Evolutionary conservation across 768 basidiomycete species (phyloP), one percentile per base, ranked within the genome.

Genomic region (Piloderma croceum): DNA sequence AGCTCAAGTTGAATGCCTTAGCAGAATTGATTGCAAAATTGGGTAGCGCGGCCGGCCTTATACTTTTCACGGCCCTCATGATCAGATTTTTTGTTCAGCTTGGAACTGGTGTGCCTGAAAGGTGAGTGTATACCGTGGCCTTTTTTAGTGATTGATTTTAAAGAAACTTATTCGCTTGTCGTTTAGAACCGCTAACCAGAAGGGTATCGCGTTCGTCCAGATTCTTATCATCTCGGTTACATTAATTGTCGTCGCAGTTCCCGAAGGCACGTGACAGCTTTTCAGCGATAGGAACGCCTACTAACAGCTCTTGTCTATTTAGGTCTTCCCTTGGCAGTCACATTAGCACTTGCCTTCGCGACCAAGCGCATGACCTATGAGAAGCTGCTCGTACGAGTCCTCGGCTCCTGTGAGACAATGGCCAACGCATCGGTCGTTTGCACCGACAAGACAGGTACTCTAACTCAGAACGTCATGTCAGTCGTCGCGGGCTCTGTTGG

Each of bases 351-450:
- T 23, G 90, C 96, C 1, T 99, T 98, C 55, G 96, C 94, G 0
- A 99, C 96, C 34, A 92, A 88, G 53, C 83, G 94, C n/a, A 98
- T 98, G 96, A 89, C 93, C 7, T 76, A 83, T 54, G 87, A 92
- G 62, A 96, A 96, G 39, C 71, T 98, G 0, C 79, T 99, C 31
- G 96, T 98, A 22, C 91, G 94, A 40, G 89, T 97, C 4, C 78
- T 99, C 24, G 89, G 89, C 6, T 92, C 92, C 10, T 98, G 94
- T 62, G 96, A 99, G 66, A 98, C 91, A 0, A 98, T 98, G 94
- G 94, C 89, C 17, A 97, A 97, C 52, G 89, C 94, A 4, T 93
- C 87, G 17, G 92, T 97, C 43, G 78, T 97, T 3, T 92, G 90
- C 64, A 93, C 91, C 11, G 91, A 93, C 71, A 93, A 94, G 68